Percentiles rank a stretch among this genome's conserved stretches.
Evolutionary conservation across 495 filamentous ascomycete species (phyloP).

Genomic region (Pseudoneurospora amorphoporcata): DNA sequence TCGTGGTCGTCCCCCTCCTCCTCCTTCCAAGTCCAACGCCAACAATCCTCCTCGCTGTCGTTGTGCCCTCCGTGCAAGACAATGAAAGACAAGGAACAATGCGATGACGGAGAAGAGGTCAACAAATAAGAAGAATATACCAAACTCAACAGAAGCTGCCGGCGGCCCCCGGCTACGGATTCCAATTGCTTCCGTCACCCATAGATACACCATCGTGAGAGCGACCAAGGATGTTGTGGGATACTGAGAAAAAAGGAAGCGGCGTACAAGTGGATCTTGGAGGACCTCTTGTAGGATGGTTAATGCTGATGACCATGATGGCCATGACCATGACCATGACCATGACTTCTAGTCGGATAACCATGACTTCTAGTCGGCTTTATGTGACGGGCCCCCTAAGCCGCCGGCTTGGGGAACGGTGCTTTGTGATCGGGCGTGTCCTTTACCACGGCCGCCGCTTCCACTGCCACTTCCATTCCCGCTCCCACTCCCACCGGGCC

Average conservation of each 20-base stretch:
- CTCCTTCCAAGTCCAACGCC: neutral
- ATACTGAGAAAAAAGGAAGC: neutral
- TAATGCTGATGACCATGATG: neutral
- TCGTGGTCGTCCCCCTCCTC: neutral
- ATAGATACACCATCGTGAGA: neutral
- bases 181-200: too few species aligned
- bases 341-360: neutral
- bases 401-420: neutral
- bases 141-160: too few species aligned
- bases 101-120: neutral
- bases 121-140: neutral
- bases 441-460: neutral
- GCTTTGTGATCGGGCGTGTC: neutral
- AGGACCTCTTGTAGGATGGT: neutral
- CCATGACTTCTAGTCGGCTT: neutral
- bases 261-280: neutral
- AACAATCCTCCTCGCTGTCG: neutral
- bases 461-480: neutral
- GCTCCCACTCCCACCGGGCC: neutral
- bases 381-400: neutral
- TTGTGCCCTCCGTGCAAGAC: neutral
- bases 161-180: too few species aligned
- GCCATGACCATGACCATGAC: neutral
- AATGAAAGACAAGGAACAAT: neutral
- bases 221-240: neutral